Percentiles rank a stretch among this genome's conserved stretches.
These are phyloP conservation scores for Prunus campanulata DNA, from an alignment of 306 rosid genomes.

Conservation along the genomic window DNA sequence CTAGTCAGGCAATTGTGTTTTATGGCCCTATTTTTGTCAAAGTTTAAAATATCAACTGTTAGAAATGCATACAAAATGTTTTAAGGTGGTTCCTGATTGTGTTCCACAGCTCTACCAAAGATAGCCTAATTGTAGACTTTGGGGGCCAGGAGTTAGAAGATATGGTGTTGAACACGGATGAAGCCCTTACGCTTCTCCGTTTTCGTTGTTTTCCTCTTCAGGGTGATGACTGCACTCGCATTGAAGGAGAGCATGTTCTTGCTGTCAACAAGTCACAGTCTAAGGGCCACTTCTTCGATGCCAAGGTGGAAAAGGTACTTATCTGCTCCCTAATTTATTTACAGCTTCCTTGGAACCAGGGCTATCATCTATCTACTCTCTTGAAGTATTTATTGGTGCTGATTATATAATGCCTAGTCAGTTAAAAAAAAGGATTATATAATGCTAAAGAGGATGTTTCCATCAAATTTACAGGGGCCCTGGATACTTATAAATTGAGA, in stretches of 20 bases:
- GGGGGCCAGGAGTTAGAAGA: constrained; percentile 23
- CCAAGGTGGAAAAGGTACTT: constrained; percentile 25
- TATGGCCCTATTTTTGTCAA: background rate
- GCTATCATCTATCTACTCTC: background rate
- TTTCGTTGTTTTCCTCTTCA: constrained; percentile 19
- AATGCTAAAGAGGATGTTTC: background rate
- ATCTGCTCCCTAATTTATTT: background rate
- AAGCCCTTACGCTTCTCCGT: constrained; percentile 2
- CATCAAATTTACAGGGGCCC: background rate
- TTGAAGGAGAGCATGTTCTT: constrained; percentile 27
- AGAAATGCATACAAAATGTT: background rate
- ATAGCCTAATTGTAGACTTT: constrained; percentile 10
- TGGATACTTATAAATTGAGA: background rate
- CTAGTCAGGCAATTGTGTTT: background rate
- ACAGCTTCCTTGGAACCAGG: background rate
- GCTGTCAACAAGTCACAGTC: constrained; percentile 7
- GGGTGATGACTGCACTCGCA: constrained; percentile 19
- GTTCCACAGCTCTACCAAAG: constrained; percentile 21
- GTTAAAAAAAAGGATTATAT: background rate
- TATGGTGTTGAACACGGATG: constrained; percentile 22
- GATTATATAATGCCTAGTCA: background rate
- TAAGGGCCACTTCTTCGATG: constrained; percentile 16
- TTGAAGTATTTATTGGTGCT: background rate
- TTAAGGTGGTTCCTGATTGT: constrained; percentile 4
- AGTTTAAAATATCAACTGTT: background rate